Evolutionary conservation across 169 alveolate species (phyloP).

Genomic region (Plasmodium berghei): DNA sequence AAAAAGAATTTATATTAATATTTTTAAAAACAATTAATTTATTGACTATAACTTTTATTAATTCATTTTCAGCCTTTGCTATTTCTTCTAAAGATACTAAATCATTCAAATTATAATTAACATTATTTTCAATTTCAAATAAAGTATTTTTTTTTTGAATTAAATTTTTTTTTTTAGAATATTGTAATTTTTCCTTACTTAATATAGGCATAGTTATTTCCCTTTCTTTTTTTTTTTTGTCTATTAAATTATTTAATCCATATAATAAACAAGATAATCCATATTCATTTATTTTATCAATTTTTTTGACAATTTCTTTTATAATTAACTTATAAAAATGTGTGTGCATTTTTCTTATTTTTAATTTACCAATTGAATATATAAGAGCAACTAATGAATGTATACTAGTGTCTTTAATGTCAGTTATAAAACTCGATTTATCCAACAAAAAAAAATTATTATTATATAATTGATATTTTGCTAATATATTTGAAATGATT

Average conservation of each 20-base stretch:
- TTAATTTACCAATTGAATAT: slow-evolving; percentile 59
- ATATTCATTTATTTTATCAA: slow-evolving; percentile 59
- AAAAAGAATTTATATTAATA: slow-evolving; percentile 61
- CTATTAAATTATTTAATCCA: slow-evolving; percentile 48
- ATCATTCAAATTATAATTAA: no score
- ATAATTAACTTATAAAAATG: slow-evolving; percentile 30
- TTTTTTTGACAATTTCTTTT: slow-evolving; percentile 45
- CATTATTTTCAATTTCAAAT: no score
- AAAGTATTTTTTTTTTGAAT: no score
- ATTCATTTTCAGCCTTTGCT: slow-evolving; percentile 21
- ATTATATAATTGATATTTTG: slow-evolving; percentile 42
- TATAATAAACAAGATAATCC: slow-evolving; percentile 65
- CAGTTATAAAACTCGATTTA: slow-evolving; percentile 24
- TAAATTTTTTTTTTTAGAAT: background rate
- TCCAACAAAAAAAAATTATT: slow-evolving; percentile 53
- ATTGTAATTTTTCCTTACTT: background rate
- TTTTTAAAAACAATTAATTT: slow-evolving; percentile 47
- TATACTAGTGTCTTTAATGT: slow-evolving; percentile 23
- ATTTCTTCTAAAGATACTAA: background rate
- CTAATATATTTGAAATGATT: slow-evolving; percentile 29
- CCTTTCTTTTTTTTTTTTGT: slow-evolving; percentile 29
- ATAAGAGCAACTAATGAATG: slow-evolving; percentile 58
- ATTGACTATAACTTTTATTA: slow-evolving; percentile 50
- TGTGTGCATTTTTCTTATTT: slow-evolving; percentile 18
- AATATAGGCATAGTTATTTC: background rate